phyloP scores from a whole-genome alignment of 148 eudicot species.

The Polygonum aviculare region DNA sequence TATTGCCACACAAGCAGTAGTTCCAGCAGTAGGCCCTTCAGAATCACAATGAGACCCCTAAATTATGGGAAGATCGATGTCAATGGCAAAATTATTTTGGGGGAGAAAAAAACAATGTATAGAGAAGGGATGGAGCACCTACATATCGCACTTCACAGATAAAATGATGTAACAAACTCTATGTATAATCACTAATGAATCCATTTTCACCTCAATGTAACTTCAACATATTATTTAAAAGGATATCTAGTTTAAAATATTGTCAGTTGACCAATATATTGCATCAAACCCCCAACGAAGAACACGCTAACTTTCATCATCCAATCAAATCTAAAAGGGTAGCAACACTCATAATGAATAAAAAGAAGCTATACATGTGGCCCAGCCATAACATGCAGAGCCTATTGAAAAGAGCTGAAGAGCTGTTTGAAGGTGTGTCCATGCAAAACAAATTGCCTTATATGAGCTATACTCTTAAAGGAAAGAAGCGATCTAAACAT shows the following conservation, averaged over 20 bases:
- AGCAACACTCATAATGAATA: background rate
- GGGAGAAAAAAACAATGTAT: background rate
- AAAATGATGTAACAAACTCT: background rate
- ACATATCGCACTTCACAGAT: background rate
- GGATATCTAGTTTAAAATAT: background rate
- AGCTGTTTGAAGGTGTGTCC: background rate
- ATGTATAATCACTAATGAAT: background rate
- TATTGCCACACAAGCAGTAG: conserved; percentile 75
- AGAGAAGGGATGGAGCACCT: background rate
- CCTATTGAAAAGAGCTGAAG: background rate
- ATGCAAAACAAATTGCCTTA: background rate
- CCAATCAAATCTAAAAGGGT: background rate
- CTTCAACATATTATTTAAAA: background rate
- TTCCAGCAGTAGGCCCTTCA: conserved; percentile 49
- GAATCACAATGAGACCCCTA: conserved; percentile 41
- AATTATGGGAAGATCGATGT: background rate
- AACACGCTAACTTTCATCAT: background rate
- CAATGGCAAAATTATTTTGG: background rate
- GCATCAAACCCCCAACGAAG: background rate
- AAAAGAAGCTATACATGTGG: background rate
- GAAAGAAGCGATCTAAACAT: background rate
- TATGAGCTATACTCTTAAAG: background rate
- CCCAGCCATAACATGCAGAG: background rate
- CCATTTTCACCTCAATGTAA: background rate
- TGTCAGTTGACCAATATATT: background rate